Conservation (phyloP, 83 land plant genomes). For the Picea abies region DNA sequence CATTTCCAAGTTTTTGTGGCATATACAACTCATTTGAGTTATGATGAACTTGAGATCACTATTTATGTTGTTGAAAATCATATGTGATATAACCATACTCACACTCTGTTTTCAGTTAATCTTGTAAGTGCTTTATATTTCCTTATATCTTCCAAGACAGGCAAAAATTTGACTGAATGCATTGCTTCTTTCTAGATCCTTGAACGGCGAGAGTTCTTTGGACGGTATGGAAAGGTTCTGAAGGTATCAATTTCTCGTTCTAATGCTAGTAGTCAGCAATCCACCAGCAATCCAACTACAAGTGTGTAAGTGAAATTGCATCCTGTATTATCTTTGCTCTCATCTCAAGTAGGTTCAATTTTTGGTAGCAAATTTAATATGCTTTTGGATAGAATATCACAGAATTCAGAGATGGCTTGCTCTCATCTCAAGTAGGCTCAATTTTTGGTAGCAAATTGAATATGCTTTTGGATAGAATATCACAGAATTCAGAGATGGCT, state of each 20-base stretch:
- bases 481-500: not conserved
- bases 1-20: not conserved
- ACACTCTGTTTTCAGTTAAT: not conserved
- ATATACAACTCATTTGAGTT: not conserved
- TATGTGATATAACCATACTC: not conserved
- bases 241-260: conserved; percentile 89
- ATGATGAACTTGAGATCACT: not conserved
- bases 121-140: not conserved
- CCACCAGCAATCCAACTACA: conserved; percentile 55
- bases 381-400: not conserved
- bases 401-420: not conserved
- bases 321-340: not conserved
- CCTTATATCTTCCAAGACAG: not conserved
- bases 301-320: conserved; percentile 72
- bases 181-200: conserved; percentile 50
- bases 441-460: not conserved
- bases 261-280: conserved; percentile 56
- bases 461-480: not conserved
- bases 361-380: not conserved
- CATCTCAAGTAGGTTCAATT: not conserved
- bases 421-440: not conserved
- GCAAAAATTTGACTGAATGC: not conserved
- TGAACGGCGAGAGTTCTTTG: conserved; percentile 79
- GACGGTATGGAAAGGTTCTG: conserved; percentile 83
- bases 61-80: not conserved